phyloP scores from a whole-genome alignment of 2,329 filamentous ascomycete species.

The Calonectria pseudoturangicola region DNA sequence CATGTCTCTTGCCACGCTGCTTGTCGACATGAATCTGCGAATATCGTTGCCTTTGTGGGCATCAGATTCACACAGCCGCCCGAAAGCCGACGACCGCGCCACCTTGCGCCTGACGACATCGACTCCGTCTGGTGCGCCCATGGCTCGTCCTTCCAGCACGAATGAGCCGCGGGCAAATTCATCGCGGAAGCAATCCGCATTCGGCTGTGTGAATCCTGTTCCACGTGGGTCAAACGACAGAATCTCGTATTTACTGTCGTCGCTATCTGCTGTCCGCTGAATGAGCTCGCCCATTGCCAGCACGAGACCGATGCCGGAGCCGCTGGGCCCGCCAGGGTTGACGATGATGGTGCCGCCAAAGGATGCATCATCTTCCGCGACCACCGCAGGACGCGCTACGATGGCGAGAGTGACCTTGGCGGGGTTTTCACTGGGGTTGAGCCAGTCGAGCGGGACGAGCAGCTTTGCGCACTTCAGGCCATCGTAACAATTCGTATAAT shows the following conservation, averaged over 20 bases:
- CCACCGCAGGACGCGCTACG: constrained; percentile 62
- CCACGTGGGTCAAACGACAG: constrained; percentile 68
- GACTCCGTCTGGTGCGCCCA: constrained; percentile 52
- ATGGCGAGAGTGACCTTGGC: constrained; percentile 63
- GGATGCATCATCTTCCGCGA: constrained; percentile 59
- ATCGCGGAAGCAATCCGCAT: constrained; percentile 62
- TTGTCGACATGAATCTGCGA: constrained; percentile 59
- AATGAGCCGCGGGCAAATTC: constrained; percentile 56
- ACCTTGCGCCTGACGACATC: constrained; percentile 48
- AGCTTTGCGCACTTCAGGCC: constrained; percentile 64
- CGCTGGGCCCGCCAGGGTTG: constrained; percentile 68
- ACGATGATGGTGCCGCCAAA: constrained; percentile 66
- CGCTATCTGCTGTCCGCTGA: constrained; percentile 55
- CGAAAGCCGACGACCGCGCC: constrained; percentile 54
- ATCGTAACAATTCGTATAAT: constrained; percentile 64
- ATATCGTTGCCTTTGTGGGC: constrained; percentile 53
- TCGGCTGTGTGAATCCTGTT: constrained; percentile 60
- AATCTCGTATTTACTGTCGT: constrained; percentile 63
- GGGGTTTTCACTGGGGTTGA: constrained; percentile 51
- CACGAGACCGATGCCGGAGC: constrained; percentile 60
- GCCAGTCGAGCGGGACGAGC: constrained; percentile 66
- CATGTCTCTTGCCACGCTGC: constrained; percentile 65
- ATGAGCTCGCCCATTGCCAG: constrained; percentile 54
- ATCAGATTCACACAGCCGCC: constrained; percentile 53
- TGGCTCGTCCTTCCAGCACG: constrained; percentile 57